Evolutionary conservation across 352 stramenopile species (phyloP).

Genomic region (Globisporangium carolinianum): DNA sequence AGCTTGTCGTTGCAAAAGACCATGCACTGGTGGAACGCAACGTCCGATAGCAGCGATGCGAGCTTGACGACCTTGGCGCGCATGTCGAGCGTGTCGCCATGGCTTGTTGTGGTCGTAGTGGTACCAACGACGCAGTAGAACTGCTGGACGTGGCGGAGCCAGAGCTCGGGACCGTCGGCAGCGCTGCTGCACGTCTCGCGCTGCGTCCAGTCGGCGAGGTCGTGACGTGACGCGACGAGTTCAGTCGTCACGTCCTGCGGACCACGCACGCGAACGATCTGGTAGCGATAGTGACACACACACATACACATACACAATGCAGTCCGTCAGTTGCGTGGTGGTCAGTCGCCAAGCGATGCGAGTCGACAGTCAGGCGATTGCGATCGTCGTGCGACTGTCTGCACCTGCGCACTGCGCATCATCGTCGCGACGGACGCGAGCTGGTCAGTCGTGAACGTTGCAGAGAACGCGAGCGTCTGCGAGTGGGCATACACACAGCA

Average conservation of each 20-base stretch:
- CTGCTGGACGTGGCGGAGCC: conserved; percentile 61
- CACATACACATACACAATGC: background rate
- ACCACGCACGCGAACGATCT: conserved; percentile 65
- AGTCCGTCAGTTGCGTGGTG: too few relatives aligned
- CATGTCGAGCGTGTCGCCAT: conserved; percentile 26
- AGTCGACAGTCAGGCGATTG: background rate
- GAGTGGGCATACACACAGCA: background rate
- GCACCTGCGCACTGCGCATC: conserved; percentile 64
- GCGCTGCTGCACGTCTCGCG: conserved; percentile 31
- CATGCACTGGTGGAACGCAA: conserved; percentile 74
- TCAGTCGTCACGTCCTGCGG: conserved; percentile 57
- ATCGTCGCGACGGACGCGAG: conserved; percentile 32
- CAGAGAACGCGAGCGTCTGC: conserved; percentile 71
- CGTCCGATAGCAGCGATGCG: conserved; percentile 45
- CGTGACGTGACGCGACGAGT: conserved; percentile 38
- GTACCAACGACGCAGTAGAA: conserved; percentile 49
- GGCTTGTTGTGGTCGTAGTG: background rate
- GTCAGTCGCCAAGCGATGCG: background rate
- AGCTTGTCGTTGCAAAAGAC: conserved; percentile 86
- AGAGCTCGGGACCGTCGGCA: conserved; percentile 34
- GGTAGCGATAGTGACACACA: background rate
- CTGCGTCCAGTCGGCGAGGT: conserved; percentile 38
- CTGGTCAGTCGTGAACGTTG: conserved; percentile 70
- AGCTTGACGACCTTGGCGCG: conserved; percentile 52
- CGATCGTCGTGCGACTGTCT: background rate